Base-by-base conservation (phyloP, 441 rosid genomes). In the Kokia cookei region DNA sequence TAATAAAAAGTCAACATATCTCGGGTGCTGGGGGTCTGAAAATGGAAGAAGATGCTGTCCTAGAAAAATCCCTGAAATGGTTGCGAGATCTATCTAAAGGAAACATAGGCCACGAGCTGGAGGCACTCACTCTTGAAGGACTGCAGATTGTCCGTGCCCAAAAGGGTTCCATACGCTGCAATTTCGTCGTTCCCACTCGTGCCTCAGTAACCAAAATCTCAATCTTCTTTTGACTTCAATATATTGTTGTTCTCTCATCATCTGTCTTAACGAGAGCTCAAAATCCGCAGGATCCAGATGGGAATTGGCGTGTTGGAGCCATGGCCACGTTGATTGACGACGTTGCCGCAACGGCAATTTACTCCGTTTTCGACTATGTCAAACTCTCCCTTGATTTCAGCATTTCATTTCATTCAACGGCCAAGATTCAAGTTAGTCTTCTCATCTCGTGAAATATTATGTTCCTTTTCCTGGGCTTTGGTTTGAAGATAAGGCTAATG, bases 221-320 rank as follows among this genome's bases (percentile, higher is more conserved):
- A 12, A 3, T 37, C 9, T 53, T 3, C 58, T 15, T 51, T 64
- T 11, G 4, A 24, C 32, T 13, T 45, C 0, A 3, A 7, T 12
- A 19, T 6, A 14, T 14, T 48, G 6, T 1, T 48, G 5, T 15
- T 48, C 19, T 48, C 19, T 48, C 54, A 45, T 45, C 50, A 45
- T 45, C 15, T 45, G 13, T 45, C 14, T 8, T 32, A 32, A 32
- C 37, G 37, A 32, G 37, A 32, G 37, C 37, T 32, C 37, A 32
- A 32, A 32, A 24, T 48, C 17, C 12, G 9, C 43, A 84, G 92
- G 88, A 84, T 73, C 37, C 43, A 55, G 72, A 82, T 73, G 87
- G 88, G 61, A 83, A 83, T 47, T 86, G 90, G 88, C 70, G 80
- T 12, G 81, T 40, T 10, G 92, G 90, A 71, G 84, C 90, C 2